Evolutionary conservation across 1,284 basidiomycete species (phyloP).

Genomic region (Heterobasidion irregulare): DNA sequence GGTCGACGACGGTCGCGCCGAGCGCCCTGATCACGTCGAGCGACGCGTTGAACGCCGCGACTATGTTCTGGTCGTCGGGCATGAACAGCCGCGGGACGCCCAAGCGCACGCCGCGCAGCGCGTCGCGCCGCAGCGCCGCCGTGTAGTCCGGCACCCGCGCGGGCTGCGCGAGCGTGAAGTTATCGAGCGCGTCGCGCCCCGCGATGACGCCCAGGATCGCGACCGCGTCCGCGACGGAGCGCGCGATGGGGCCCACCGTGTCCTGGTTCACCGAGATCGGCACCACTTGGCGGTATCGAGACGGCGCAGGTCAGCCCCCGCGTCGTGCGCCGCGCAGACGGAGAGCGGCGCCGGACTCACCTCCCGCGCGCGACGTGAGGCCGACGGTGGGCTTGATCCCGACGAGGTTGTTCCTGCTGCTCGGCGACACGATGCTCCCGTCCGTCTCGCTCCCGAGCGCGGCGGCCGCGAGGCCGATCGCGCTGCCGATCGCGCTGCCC

Average conservation of each 20-base stretch:
- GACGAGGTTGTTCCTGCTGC: slow-evolving; percentile 35
- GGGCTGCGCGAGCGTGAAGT: slow-evolving; percentile 53
- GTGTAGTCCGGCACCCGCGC: slow-evolving; percentile 44
- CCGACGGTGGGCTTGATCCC: slow-evolving; percentile 48
- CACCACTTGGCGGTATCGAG: not conserved
- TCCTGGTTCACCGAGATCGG: slow-evolving; percentile 40
- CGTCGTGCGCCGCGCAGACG: not conserved
- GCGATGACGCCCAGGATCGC: slow-evolving; percentile 52
- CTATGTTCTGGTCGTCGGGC: slow-evolving; percentile 4
- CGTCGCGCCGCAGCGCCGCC: slow-evolving; percentile 37
- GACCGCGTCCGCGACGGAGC: slow-evolving; percentile 52
- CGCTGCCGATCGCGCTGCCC: slow-evolving; percentile 51
- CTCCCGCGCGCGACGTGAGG: slow-evolving; percentile 39
- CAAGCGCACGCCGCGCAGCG: slow-evolving; percentile 47
- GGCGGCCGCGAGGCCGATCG: slow-evolving; percentile 54
- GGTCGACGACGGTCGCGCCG: slow-evolving; percentile 55
- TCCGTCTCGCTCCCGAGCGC: slow-evolving; percentile 61
- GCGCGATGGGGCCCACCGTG: slow-evolving; percentile 53
- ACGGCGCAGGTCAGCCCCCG: no score
- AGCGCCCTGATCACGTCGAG: slow-evolving; percentile 32
- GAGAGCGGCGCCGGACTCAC: slow-evolving; percentile 15
- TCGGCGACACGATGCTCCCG: slow-evolving; percentile 48
- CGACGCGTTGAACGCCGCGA: slow-evolving; percentile 16
- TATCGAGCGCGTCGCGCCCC: slow-evolving; percentile 51
- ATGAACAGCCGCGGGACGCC: slow-evolving; percentile 34